Evolutionary conservation across 495 filamentous ascomycete genomes (phyloP).

Genomic region (Parathielavia appendiculata): DNA sequence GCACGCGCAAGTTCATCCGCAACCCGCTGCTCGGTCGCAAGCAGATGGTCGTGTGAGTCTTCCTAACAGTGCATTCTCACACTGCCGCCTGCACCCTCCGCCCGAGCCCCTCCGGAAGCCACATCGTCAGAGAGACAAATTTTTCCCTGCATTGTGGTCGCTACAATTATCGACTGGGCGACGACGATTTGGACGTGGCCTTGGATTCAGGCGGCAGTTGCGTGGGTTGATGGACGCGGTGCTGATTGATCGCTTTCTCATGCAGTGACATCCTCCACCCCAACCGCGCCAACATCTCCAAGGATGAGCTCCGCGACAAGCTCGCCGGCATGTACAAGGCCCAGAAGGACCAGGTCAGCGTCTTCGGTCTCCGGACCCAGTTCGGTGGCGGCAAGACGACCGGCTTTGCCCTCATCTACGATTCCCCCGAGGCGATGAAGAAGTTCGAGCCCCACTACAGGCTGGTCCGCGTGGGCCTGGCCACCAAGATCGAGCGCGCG

Average conservation of each 20-base stretch:
- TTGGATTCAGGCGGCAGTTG: background rate
- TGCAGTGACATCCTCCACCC: slow-evolving; percentile 98
- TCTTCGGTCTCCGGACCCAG: slow-evolving; percentile 97
- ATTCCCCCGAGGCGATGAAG: slow-evolving; percentile 94
- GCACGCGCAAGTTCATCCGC: slow-evolving; percentile 99
- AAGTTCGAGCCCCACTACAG: slow-evolving; percentile 99
- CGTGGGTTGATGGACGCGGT: slow-evolving; percentile 3
- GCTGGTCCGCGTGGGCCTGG: slow-evolving; percentile 84
- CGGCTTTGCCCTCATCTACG: slow-evolving; percentile 98
- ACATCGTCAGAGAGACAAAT: slow-evolving; percentile 9
- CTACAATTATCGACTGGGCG: background rate
- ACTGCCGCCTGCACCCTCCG: background rate
- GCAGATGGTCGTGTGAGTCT: slow-evolving; percentile 99
- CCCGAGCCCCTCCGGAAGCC: slow-evolving; percentile 4
- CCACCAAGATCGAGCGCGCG: slow-evolving; percentile 89
- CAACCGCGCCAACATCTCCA: slow-evolving; percentile 94
- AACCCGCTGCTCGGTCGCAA: slow-evolving; percentile 97
- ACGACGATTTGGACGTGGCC: background rate
- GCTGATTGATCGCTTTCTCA: slow-evolving; percentile 15
- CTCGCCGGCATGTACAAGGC: slow-evolving; percentile 95
- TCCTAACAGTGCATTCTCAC: slow-evolving; percentile 8
- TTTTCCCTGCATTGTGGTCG: background rate
- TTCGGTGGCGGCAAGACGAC: slow-evolving; percentile 99
- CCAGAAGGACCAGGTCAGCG: slow-evolving; percentile 90
- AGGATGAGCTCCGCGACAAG: slow-evolving; percentile 95